These are phyloP conservation scores for Russula sp. DNA, from an alignment of 768 basidiomycete genomes.

Conservation along the genomic window DNA sequence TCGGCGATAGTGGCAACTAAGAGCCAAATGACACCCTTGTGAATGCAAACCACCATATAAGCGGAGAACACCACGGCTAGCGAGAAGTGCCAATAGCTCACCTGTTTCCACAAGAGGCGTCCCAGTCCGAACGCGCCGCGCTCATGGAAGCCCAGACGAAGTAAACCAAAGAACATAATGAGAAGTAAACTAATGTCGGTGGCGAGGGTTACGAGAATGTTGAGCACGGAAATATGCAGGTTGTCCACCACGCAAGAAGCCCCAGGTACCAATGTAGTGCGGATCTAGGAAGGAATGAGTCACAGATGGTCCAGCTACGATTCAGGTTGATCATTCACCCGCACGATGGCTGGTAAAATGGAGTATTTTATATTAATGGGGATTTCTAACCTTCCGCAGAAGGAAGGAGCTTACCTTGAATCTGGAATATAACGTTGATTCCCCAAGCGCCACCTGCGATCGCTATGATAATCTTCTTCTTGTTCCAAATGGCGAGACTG, in stretches of 20 bases:
- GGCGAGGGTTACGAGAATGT: not conserved
- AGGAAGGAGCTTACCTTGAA: too few relatives aligned
- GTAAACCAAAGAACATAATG: not conserved
- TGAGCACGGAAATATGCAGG: not conserved
- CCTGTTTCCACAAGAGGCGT: constrained; percentile 7
- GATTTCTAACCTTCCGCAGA: too few relatives aligned
- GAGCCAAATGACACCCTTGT: constrained; percentile 7
- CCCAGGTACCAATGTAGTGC: too few relatives aligned
- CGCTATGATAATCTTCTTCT: too few relatives aligned
- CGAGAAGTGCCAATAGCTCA: not conserved
- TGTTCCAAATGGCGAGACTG: not conserved
- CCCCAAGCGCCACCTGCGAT: too few relatives aligned
- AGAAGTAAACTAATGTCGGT: not conserved
- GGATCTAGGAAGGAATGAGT: not conserved
- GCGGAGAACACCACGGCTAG: not conserved
- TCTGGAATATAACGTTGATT: too few relatives aligned
- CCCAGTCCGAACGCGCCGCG: not conserved
- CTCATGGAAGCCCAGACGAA: not conserved
- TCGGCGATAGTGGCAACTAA: not conserved
- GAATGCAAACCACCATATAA: not conserved
- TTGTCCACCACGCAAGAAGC: not conserved
- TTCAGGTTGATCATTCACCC: too few relatives aligned
- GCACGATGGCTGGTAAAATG: too few relatives aligned
- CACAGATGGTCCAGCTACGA: too few relatives aligned
- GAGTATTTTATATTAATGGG: too few relatives aligned